Conservation (phyloP, 2,329 filamentous ascomycete species). For the Beauveria sp. region DNA sequence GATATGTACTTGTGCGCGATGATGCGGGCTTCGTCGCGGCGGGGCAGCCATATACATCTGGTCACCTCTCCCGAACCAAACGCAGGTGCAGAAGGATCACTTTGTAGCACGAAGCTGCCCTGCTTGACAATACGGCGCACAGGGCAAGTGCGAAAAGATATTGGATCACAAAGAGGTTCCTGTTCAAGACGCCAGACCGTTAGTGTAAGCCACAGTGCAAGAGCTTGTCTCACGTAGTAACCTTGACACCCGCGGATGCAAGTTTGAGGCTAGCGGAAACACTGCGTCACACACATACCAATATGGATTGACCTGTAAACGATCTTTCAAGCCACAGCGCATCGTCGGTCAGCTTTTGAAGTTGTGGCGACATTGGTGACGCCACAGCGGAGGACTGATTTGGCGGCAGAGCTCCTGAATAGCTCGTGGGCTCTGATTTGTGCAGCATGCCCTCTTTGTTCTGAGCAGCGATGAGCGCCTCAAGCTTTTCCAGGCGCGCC, state of each 20-base stretch:
- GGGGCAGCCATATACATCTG: conserved; percentile 27
- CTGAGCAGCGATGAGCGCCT: conserved; percentile 18
- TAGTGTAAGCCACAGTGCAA: neutral
- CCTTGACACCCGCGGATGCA: neutral
- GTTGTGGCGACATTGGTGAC: conserved; percentile 20
- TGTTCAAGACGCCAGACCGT: conserved; percentile 8
- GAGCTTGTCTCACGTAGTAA: neutral
- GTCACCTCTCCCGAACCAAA: conserved; percentile 21
- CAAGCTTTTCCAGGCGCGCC: conserved; percentile 20
- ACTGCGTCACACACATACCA: conserved; percentile 17
- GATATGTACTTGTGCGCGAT: conserved; percentile 23
- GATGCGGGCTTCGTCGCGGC: conserved; percentile 22
- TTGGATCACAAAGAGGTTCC: conserved; percentile 24
- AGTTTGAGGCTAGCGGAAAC: neutral
- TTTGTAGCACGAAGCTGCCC: conserved; percentile 25
- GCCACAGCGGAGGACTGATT: conserved; percentile 10
- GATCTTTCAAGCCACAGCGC: conserved; percentile 26
- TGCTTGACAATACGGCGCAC: conserved; percentile 25
- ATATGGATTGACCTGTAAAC: conserved; percentile 22
- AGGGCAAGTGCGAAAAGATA: conserved; percentile 26
- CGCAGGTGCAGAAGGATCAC: conserved; percentile 15
- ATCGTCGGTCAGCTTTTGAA: conserved; percentile 27
- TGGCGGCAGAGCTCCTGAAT: neutral
- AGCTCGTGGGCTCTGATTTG: conserved; percentile 5
- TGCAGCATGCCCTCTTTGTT: conserved; percentile 9